These are phyloP conservation scores for Penicillium nordicum DNA, from an alignment of 2,329 filamentous ascomycete species.

Conservation along the genomic window DNA sequence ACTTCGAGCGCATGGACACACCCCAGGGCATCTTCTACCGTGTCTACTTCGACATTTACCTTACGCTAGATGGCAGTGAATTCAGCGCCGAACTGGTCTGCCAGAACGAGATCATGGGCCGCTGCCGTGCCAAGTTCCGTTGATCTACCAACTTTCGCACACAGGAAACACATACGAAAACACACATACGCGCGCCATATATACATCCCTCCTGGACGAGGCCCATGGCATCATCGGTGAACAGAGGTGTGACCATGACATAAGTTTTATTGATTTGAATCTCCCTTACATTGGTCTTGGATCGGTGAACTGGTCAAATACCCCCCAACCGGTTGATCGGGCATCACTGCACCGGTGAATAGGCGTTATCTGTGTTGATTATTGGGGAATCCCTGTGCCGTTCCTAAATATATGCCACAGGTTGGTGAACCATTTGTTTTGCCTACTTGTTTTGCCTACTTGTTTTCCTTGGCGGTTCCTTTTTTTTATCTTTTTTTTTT, in stretches of 20 bases:
- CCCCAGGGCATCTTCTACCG: slow-evolving; percentile 95
- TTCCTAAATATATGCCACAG: slow-evolving; percentile 13
- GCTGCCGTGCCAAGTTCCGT: slow-evolving; percentile 85
- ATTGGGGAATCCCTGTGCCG: slow-evolving; percentile 8
- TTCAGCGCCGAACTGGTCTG: slow-evolving; percentile 99
- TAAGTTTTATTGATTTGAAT: neutral
- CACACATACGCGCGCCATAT: neutral
- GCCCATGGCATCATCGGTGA: neutral
- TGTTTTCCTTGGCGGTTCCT: slow-evolving; percentile 5
- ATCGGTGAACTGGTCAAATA: neutral
- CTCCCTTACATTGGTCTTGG: neutral
- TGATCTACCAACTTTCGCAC: slow-evolving; percentile 32
- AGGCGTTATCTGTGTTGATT: slow-evolving; percentile 21
- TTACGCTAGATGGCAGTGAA: slow-evolving; percentile 94
- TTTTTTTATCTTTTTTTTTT: neutral
- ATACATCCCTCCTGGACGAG: neutral
- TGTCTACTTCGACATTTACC: slow-evolving; percentile 66
- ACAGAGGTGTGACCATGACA: neutral
- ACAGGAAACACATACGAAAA: neutral
- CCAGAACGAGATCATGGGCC: slow-evolving; percentile 97
- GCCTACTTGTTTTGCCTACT: slow-evolving; percentile 12
- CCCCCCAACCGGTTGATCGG: neutral
- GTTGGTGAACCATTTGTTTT: slow-evolving; percentile 2
- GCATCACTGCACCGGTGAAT: slow-evolving; percentile 21
- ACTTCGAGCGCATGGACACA: slow-evolving; percentile 99